Evolutionary conservation across 495 filamentous ascomycete species (phyloP), one percentile per base, ranked within the genome.

Genomic region (Penicillium alfredii): DNA sequence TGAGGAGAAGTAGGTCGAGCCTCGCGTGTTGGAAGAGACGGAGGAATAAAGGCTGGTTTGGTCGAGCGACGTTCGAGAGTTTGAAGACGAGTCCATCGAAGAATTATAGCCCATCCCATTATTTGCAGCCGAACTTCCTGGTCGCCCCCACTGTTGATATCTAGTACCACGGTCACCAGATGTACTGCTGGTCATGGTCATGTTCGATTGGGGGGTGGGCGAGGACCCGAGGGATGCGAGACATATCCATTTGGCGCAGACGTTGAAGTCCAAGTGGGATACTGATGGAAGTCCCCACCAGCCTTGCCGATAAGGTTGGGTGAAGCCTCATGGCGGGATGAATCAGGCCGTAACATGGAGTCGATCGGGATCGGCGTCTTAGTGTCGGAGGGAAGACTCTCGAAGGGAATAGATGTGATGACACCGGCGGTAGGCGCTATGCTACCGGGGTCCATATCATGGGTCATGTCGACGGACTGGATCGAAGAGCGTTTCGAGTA

Each of bases 331-430:
- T 76, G 77, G 40, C 80, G 73, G 16, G 73, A 67, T 41, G 74
- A 74, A 22, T 88, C 84, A 13, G 74, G 64, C 43, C 80, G 78
- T 19, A 83, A 81, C 32, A 90, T 68, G 50, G 83, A 84, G 21
- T 94, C 84, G 42, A 89, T 69, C 9, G 82, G 63, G 37, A 88
- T 76, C 2, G 89, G 87, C 26, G 78, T 80, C 34, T 71, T 74
- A 21, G 65, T 67, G 56, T 86, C 85, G 17, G 77, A 55, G 18
- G 73, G 60, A n/a, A 82, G 66, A 40, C 67, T 80, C 35, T 96
- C 86, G 62, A 90, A 96, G 8, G 92, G 87, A 40, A 98, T 90
- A 1, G 84, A 81, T 6, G 88, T 87, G 40, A 95, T 86, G 9
- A 89, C 76, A 30, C 88, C 92, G n/a, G 90, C 78, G 20, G 75